phyloP scores from a whole-genome alignment of 2,329 filamentous ascomycete species.

The Verticillium nubilum region DNA sequence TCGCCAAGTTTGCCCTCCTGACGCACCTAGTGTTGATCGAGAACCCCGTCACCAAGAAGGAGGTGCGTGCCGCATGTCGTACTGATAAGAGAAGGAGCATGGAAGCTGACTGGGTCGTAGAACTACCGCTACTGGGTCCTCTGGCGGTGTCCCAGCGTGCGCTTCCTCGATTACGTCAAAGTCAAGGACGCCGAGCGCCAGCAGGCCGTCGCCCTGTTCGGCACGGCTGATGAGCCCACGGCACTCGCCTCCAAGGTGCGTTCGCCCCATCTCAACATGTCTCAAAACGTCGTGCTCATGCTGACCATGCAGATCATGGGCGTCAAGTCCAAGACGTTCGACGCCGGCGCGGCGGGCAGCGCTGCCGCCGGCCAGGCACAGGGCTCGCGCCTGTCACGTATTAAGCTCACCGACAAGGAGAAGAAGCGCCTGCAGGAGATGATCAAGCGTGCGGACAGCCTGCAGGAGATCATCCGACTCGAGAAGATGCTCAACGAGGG shows the following conservation, averaged over 20 bases:
- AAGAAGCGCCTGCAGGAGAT: conserved; percentile 78
- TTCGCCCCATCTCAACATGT: neutral
- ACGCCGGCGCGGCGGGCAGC: conserved; percentile 43
- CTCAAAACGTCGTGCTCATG: no score
- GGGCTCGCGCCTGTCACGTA: conserved; percentile 63
- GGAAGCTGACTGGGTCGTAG: conserved; percentile 37
- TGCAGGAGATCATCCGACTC: conserved; percentile 83
- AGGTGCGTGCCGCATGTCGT: conserved; percentile 52
- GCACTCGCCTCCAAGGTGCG: conserved; percentile 67
- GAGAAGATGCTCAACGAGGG: conserved; percentile 93
- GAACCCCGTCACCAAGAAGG: conserved; percentile 87
- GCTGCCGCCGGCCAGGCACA: conserved; percentile 22
- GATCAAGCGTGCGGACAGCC: conserved; percentile 81
- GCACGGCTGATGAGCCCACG: conserved; percentile 70
- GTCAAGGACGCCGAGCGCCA: conserved; percentile 81
- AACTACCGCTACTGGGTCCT: conserved; percentile 90
- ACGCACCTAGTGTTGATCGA: conserved; percentile 78
- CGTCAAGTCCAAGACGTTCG: conserved; percentile 73
- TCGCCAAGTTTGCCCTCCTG: conserved; percentile 62
- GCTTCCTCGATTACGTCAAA: conserved; percentile 89
- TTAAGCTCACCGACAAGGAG: conserved; percentile 85
- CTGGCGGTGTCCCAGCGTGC: conserved; percentile 76
- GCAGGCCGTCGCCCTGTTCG: conserved; percentile 76
- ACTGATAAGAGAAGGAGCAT: neutral
- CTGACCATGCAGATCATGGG: conserved; percentile 63